Evolutionary conservation across 179 eudicot genomes (phyloP), one percentile per base, ranked within the genome.

Genomic region (Corrigiola litoralis): DNA sequence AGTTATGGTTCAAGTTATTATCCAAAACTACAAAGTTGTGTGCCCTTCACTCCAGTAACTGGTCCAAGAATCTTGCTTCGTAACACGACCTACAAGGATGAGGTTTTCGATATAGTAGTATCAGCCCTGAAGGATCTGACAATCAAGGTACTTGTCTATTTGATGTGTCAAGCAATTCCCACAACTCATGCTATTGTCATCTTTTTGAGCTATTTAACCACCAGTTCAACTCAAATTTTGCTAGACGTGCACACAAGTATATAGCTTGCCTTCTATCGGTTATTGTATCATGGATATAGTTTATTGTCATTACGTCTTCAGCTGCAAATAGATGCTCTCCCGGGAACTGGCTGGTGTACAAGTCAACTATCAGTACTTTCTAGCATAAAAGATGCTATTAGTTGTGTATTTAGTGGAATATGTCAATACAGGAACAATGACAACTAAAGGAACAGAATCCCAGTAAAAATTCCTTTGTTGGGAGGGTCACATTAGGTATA

Each of bases 41-140:
- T 92, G 10, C 98, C 98, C 66, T 92, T 92, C 63, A 87, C 98
- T 69, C 98, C 98, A 37, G 97, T 92, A 51, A 82, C 95, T 62
- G 98, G 97, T 61, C 87, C 84, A 41, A 87, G 98, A 85, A 83
- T 92, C 71, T 79, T 92, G 78, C 80, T 90, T 29, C 86, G 95
- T 25, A 75, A 90, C 61, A 81, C 82, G 5, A 27, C 73, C 65
- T 80, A 76, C 80, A 85, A 75, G 64, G 87, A 83, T 66, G 86
- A 92, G 74, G 79, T 90, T 53, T 87, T 85, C 60, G 78, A 87
- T 62, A 79, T 84, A 67, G 74, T 92, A 56, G 86, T 90, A 55
- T 79, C 94, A 67, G 81, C 97, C 40, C 71, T 92, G 78, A 84
- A 84, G 84, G 94, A 85, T 47, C 68, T 92, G 75, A 71, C 97